Evolutionary conservation across 2,329 filamentous ascomycete species (phyloP), one percentile per base, ranked within the genome.

Genomic region (Ophiostoma sp.): DNA sequence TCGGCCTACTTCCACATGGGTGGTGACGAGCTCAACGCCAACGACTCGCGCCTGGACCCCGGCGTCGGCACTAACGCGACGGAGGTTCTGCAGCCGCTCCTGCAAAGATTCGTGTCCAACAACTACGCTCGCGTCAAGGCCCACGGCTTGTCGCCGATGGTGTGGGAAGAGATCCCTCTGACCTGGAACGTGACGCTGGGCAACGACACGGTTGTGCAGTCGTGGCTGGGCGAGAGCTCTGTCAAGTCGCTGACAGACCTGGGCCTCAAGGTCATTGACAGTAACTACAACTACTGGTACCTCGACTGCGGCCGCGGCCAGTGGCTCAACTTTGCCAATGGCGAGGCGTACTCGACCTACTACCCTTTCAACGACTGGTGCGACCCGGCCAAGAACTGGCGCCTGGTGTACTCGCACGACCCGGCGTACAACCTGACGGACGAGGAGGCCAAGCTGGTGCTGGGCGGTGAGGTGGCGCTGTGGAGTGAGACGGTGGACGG

Each of bases 121-220:
- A 90, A 91, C 78, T 92, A 95, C 80, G 85, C 82, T 39, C 88
- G 90, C 63, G 85, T 96, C 55, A 84, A 89, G 63, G 82, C 86
- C 59, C 85, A 87, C 6, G 91, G 91, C 4, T 82, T 97, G 70
- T 88, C 87, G 5, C 93, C 94, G 0, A 84, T 97, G 28, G 92
- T 95, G 0, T 97, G 94, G 94, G 93, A 97, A 81, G 94, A 97
- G 81, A 94, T 96, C 86, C 84, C 93, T 0, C 84, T 92, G 11
- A 85, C 90, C 31, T 97, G 93, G 91, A 92, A 95, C 79, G 83
- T 96, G 63, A 92, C 88, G 0, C 83, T 97, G 6, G 90, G 89
- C 2, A 81, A 86, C 17, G 90, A 94, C 78, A 90, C 93, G 0
- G 85, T 97, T 15, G 87, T 97, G 5, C 94, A 97, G 82, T 88